phyloP scores from a whole-genome alignment of 2,329 filamentous ascomycete species.

The Verticillium albo-atrum region DNA sequence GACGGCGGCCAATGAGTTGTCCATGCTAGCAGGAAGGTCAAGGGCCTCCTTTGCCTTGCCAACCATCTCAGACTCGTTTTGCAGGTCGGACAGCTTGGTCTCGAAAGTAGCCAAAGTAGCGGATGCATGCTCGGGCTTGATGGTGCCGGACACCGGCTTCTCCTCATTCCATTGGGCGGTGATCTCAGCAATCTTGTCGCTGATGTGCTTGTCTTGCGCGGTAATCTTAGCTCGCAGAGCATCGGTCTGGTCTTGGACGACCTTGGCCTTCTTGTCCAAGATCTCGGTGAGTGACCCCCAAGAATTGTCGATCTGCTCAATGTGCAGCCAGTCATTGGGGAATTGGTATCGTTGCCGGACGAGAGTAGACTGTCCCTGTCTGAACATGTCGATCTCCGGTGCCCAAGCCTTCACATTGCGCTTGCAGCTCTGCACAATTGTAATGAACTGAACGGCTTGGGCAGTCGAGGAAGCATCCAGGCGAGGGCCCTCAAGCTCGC shows the following conservation, averaged over 20 bases:
- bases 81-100: constrained; percentile 74
- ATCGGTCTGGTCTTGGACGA: constrained; percentile 95
- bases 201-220: constrained; percentile 88
- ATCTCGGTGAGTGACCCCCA: constrained; percentile 94
- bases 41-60: constrained; percentile 95
- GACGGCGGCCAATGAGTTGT: constrained; percentile 78
- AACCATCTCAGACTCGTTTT: constrained; percentile 88
- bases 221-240: constrained; percentile 90
- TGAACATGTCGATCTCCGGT: constrained; percentile 92
- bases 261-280: constrained; percentile 84
- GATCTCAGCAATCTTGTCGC: constrained; percentile 81
- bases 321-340: constrained; percentile 87
- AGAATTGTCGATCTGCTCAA: constrained; percentile 93
- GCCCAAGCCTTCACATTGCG: constrained; percentile 91
- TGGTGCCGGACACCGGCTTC: constrained; percentile 93
- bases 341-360: constrained; percentile 91
- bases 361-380: constrained; percentile 90
- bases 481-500: constrained; percentile 86
- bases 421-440: constrained; percentile 93
- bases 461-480: constrained; percentile 93
- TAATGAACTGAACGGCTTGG: constrained; percentile 97
- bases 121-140: constrained; percentile 84
- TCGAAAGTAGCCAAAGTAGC: constrained; percentile 80
- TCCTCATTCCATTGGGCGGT: constrained; percentile 89
- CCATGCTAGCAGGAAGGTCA: constrained; percentile 74